phyloP scores from a whole-genome alignment of 148 eudicot genomes.

The Rhododendron molle region DNA sequence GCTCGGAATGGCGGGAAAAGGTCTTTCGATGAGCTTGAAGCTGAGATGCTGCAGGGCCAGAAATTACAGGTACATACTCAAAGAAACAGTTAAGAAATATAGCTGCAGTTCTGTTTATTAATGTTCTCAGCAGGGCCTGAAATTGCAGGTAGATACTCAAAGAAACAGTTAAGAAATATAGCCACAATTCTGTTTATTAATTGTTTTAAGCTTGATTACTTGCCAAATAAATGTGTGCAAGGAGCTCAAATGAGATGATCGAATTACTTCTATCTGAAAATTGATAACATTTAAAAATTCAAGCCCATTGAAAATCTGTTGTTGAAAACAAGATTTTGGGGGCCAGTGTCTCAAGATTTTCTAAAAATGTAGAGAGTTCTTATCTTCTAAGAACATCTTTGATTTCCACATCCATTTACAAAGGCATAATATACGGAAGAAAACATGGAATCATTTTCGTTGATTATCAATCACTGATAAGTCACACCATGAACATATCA shows the following conservation, averaged over 20 bases:
- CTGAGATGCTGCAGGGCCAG: slow-evolving; percentile 92
- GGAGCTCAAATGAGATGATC: background rate
- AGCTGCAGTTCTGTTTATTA: background rate
- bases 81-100: background rate
- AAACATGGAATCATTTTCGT: background rate
- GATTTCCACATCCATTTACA: background rate
- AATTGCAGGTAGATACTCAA: slow-evolving; percentile 56
- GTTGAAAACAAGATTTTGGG: background rate
- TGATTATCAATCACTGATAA: background rate
- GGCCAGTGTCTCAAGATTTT: background rate
- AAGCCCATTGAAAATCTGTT: background rate
- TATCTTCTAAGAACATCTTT: background rate
- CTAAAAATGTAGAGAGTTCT: background rate
- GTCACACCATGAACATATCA: background rate
- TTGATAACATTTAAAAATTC: background rate
- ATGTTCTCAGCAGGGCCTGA: slow-evolving; percentile 57
- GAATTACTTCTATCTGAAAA: background rate
- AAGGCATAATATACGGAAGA: background rate
- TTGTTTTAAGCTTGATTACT: background rate
- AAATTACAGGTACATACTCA: slow-evolving; percentile 63
- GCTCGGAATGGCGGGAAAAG: slow-evolving; percentile 79
- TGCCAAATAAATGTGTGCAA: background rate
- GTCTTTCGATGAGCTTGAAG: slow-evolving; percentile 92
- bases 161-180: background rate
- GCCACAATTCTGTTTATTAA: background rate